These are phyloP conservation scores for Mycena venus DNA, from an alignment of 768 basidiomycete genomes.

Conservation along the genomic window DNA sequence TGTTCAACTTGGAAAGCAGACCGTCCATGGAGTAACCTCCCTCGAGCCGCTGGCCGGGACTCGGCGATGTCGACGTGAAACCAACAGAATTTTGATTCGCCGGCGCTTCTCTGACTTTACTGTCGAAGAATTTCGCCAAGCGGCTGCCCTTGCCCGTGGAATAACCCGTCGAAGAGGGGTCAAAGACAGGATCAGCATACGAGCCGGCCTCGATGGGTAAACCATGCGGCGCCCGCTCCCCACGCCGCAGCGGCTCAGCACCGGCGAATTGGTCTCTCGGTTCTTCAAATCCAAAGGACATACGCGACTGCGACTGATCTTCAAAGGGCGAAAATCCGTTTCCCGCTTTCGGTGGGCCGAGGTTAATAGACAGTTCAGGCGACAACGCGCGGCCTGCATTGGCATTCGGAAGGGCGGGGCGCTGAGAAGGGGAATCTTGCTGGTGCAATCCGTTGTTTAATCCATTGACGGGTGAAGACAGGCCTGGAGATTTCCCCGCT, in stretches of 20 bases:
- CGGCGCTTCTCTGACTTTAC: conserved; percentile 67
- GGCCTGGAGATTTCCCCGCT: conserved; percentile 54
- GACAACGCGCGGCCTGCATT: conserved; percentile 22
- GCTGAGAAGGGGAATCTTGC: conserved; percentile 32
- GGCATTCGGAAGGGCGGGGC: conserved; percentile 6
- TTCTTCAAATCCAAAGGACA: conserved; percentile 40
- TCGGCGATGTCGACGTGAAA: conserved; percentile 61
- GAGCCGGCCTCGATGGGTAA: conserved; percentile 25
- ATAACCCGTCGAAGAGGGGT: conserved; percentile 57
- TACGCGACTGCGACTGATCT: conserved; percentile 51
- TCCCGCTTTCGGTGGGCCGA: conserved; percentile 41
- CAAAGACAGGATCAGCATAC: conserved; percentile 31
- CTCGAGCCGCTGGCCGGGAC: conserved; percentile 63
- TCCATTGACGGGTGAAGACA: conserved; percentile 58
- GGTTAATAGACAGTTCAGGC: conserved; percentile 36
- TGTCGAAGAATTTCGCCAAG: conserved; percentile 90
- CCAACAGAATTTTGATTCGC: conserved; percentile 49
- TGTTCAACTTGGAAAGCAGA: conserved; percentile 85
- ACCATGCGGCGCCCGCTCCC: conserved; percentile 30
- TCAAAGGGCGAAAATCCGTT: conserved; percentile 71
- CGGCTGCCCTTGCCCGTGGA: conserved; percentile 80
- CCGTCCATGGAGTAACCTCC: conserved; percentile 68
- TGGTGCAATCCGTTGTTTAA: conserved; percentile 56
- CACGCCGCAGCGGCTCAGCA: conserved; percentile 35
- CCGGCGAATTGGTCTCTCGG: conserved; percentile 30